Percentiles rank a stretch among this genome's conserved stretches.
phyloP scores from a whole-genome alignment of 75 land plant genomes.

The Cryptomeria japonica region DNA sequence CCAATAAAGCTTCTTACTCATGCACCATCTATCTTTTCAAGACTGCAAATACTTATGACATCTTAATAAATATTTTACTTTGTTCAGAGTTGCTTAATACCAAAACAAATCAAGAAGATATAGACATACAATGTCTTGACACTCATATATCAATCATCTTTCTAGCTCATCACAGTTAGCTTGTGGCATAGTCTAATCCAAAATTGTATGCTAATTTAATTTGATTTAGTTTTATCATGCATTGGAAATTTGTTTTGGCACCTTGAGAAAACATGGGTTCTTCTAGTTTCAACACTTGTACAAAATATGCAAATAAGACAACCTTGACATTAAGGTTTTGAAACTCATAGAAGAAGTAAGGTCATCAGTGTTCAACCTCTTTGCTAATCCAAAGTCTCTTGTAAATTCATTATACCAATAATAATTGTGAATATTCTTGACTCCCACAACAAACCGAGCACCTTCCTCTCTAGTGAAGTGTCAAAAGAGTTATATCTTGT shows the following conservation, averaged over 20 bases:
- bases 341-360: slow-evolving; percentile 91
- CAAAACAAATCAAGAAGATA: too few species aligned
- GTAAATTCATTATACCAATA: slow-evolving; percentile 14
- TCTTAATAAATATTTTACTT: too few species aligned
- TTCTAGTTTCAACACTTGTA: background rate
- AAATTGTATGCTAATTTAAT: background rate
- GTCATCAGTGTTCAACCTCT: slow-evolving; percentile 81
- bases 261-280: background rate
- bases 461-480: slow-evolving; percentile 20
- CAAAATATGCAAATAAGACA: background rate
- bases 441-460: slow-evolving; percentile 14
- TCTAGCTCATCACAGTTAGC: background rate
- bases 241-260: background rate
- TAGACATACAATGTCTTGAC: background rate
- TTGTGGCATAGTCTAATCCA: background rate
- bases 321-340: background rate
- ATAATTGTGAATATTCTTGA: background rate
- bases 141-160: background rate
- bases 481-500: background rate
- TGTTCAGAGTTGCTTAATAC: too few species aligned
- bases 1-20: too few species aligned
- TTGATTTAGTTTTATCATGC: background rate
- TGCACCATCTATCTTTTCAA: too few species aligned
- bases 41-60: too few species aligned
- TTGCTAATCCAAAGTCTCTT: slow-evolving; percentile 99